Evolutionary conservation across 2,329 filamentous ascomycete species (phyloP), one percentile per base, ranked within the genome.

Genomic region (Plenodomus biglobosus): DNA sequence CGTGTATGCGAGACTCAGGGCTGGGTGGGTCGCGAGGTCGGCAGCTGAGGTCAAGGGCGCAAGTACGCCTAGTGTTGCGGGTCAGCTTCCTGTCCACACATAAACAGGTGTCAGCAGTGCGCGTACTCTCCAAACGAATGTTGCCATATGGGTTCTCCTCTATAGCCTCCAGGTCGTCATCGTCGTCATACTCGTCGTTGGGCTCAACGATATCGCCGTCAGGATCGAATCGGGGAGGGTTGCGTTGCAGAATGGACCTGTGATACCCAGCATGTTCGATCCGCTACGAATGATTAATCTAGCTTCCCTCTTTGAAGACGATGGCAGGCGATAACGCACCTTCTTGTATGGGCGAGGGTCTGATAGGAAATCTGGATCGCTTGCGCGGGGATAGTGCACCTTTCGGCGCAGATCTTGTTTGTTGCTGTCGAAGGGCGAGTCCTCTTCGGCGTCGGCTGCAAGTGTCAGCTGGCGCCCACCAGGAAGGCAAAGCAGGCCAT

Each of bases 351-450:
- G 80, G 58, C 84, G 80, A 37, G 85, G 83, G 2, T 86, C 86
- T 21, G 79, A 80, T 1, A 62, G 48, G 34, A 62, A 58, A 41
- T 86, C 83, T 54, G 91, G 77, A 62, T 86, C 84, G 49, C 87
- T 87, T 64, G 85, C 79, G 60, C 83, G 85, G 38, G 87, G 81
- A 66, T 88, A 88, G 59, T 84, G 81, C 38, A 88, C 85, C 61
- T 84, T 81, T 70, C 84, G 87, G 76, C 91, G 89, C 38, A 92
- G 78, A 69, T 92, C 92, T 71, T 90, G 84, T 52, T 87, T 87
- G 65, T 88, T 85, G 71, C 91, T 91, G 48, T 84, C 86, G 60
- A 81, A 82, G 60, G 81, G 79, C 51, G 85, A 80, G 61, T 90
- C 85, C 51, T 85, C 84, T 70, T 92, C 89, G 49, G 87, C 89